Conservation (phyloP, 1,284 basidiomycete genomes). For the Spongispora temasekensis region DNA sequence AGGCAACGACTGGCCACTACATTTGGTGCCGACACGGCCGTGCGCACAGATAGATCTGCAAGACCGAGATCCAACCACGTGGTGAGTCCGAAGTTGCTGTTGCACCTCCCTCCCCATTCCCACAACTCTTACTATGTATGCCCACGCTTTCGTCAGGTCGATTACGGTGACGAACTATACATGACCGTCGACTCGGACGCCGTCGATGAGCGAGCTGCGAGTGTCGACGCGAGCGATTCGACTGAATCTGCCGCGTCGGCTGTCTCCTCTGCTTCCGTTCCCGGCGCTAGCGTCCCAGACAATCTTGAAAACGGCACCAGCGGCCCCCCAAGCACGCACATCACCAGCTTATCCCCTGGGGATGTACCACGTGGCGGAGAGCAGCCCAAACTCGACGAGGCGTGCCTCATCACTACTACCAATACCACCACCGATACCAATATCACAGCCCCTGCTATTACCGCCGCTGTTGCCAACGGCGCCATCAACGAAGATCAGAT, state of each 20-base stretch:
- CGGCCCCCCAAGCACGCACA: constrained; percentile 16
- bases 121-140: not conserved
- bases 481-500: constrained; percentile 9
- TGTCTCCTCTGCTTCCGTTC: no score
- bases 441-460: not conserved
- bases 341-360: constrained; percentile 24
- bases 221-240: constrained; percentile 5
- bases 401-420: no score
- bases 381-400: not conserved
- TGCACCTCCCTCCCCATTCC: not conserved
- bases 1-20: constrained; percentile 17
- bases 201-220: constrained; percentile 10
- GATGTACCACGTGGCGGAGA: not conserved
- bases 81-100: no score
- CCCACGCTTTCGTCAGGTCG: constrained; percentile 9
- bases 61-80: constrained; percentile 23
- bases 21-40: constrained; percentile 22
- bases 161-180: constrained; percentile 10
- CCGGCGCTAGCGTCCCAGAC: no score
- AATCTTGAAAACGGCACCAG: not conserved
- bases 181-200: constrained; percentile 3
- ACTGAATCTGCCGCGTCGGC: constrained; percentile 9
- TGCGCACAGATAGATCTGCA: constrained; percentile 26
- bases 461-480: not conserved
- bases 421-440: no score